Percentiles rank a stretch among this genome's conserved stretches.
These are phyloP conservation scores for Phaffia australis DNA, from an alignment of 768 basidiomycete genomes.

Conservation along the genomic window DNA sequence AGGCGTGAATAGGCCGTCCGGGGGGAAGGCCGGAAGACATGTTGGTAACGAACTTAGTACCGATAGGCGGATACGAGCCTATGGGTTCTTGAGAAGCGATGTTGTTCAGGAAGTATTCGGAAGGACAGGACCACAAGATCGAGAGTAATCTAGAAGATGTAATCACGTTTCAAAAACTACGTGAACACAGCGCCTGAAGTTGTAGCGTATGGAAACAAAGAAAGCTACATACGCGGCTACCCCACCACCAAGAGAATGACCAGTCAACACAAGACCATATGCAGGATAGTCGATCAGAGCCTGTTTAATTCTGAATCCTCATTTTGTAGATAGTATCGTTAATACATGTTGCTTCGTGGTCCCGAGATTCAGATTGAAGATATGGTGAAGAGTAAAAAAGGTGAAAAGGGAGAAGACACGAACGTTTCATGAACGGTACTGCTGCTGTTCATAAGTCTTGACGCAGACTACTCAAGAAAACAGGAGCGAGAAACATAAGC, in stretches of 20 bases:
- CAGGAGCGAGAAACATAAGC: neutral
- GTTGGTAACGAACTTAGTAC: slow-evolving; percentile 38
- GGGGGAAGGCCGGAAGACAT: slow-evolving; percentile 36
- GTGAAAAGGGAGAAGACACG: neutral
- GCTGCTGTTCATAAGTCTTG: slow-evolving; percentile 30
- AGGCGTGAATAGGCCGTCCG: slow-evolving; percentile 38
- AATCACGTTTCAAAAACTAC: neutral
- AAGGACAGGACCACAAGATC: slow-evolving; percentile 33
- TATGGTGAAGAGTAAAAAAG: neutral
- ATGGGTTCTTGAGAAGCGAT: slow-evolving; percentile 1
- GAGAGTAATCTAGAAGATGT: slow-evolving; percentile 30
- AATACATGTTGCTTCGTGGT: neutral
- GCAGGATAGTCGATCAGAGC: slow-evolving; percentile 34
- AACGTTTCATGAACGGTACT: slow-evolving; percentile 37
- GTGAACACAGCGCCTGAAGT: neutral
- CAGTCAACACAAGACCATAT: slow-evolving; percentile 38
- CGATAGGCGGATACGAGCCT: slow-evolving; percentile 27
- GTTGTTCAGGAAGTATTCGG: slow-evolving; percentile 27
- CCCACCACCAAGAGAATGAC: slow-evolving; percentile 41
- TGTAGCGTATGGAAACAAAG: neutral
- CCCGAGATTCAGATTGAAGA: too few relatives aligned
- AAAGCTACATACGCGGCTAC: slow-evolving; percentile 32
- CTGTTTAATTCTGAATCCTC: slow-evolving; percentile 26
- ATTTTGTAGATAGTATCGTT: neutral
- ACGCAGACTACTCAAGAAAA: slow-evolving; percentile 26